Conservation (phyloP, 1,139 yeast species). For the Nakaseomyces nivariensis region DNA sequence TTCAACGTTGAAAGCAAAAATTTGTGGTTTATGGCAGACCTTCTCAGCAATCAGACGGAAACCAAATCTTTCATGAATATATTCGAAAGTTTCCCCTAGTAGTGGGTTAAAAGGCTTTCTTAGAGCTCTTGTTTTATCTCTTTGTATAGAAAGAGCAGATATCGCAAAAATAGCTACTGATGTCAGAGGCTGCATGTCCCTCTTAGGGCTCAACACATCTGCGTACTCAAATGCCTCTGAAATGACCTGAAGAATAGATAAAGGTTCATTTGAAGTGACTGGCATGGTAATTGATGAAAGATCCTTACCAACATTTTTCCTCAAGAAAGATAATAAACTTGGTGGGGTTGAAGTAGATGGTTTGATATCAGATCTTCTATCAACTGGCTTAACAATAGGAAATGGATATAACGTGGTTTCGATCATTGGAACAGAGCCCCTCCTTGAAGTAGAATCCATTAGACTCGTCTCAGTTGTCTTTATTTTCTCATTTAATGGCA, state of each 20-base stretch:
- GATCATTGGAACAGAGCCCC: neutral
- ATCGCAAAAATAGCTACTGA: conserved; percentile 74
- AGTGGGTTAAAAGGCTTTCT: conserved; percentile 92
- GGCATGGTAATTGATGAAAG: conserved; percentile 85
- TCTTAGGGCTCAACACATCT: conserved; percentile 47
- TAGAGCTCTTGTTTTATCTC: conserved; percentile 63
- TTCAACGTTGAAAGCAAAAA: conserved; percentile 73
- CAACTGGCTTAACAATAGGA: conserved; percentile 37
- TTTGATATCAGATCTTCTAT: conserved; percentile 53
- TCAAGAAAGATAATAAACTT: conserved; percentile 62
- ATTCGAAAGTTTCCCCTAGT: conserved; percentile 78
- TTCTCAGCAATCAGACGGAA: conserved; percentile 66
- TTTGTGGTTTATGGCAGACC: conserved; percentile 72
- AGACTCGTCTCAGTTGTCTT: neutral
- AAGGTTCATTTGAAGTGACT: conserved; percentile 85
- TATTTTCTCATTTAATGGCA: neutral
- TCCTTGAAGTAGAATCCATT: conserved; percentile 1
- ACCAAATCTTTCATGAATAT: conserved; percentile 69
- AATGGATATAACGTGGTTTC: conserved; percentile 49
- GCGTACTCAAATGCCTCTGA: conserved; percentile 76
- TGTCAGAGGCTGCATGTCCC: conserved; percentile 53
- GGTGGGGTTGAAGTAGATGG: conserved; percentile 65
- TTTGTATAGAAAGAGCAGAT: conserved; percentile 56
- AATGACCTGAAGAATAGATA: conserved; percentile 68
- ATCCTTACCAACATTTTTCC: conserved; percentile 91